These are phyloP conservation scores for Amanita pallidorosea DNA, from an alignment of 768 basidiomycete genomes.

Conservation along the genomic window DNA sequence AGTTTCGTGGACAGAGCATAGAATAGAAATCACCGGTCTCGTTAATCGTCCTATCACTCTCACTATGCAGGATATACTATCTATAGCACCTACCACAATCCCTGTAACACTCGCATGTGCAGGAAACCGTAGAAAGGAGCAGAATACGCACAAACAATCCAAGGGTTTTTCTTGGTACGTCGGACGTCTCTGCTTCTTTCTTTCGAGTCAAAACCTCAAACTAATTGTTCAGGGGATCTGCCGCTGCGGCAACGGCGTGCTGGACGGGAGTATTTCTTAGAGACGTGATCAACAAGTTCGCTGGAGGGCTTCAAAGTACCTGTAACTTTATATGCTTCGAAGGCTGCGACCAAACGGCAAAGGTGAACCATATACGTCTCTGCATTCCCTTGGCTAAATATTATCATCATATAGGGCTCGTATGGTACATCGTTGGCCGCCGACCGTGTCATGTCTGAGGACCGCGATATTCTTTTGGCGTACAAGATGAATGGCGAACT, in stretches of 20 bases:
- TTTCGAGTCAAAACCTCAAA: not conserved
- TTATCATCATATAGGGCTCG: not conserved
- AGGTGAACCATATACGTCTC: not conserved
- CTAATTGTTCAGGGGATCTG: slow-evolving; percentile 22
- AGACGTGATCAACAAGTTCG: slow-evolving; percentile 35
- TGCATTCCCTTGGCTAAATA: not conserved
- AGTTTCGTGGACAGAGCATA: slow-evolving; percentile 19
- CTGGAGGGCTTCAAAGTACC: slow-evolving; percentile 25
- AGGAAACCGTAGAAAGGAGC: slow-evolving; percentile 56
- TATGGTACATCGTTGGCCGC: not conserved
- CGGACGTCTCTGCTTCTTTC: no score
- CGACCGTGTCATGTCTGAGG: slow-evolving; percentile 1
- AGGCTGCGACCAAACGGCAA: slow-evolving; percentile 29
- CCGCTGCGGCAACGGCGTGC: slow-evolving; percentile 39
- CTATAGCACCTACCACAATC: slow-evolving; percentile 27
- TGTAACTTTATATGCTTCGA: slow-evolving; percentile 47
- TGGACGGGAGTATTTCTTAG: slow-evolving; percentile 51
- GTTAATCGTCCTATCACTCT: slow-evolving; percentile 1
- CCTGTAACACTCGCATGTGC: slow-evolving; percentile 57
- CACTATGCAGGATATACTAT: slow-evolving; percentile 20
- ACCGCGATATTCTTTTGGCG: not conserved
- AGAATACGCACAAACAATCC: slow-evolving; percentile 47
- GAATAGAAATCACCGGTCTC: not conserved
- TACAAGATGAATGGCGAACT: slow-evolving; percentile 4
- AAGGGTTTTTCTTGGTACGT: slow-evolving; percentile 40